Evolutionary conservation across 257 asterid genomes (phyloP), one percentile per base, ranked within the genome.

Genomic region (Fraxinus excelsior): DNA sequence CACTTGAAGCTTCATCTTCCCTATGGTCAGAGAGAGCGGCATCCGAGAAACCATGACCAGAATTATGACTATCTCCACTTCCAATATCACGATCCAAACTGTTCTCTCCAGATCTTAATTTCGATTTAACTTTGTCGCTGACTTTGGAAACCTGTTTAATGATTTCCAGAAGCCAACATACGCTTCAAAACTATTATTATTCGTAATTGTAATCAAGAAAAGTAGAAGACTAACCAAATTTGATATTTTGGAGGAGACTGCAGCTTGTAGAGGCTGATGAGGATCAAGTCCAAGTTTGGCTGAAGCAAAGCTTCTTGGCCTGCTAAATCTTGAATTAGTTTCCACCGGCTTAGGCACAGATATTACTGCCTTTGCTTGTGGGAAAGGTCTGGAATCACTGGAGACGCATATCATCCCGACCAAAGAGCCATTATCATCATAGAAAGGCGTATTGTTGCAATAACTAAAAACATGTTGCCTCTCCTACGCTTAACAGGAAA

Each of bases 1-100:
- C 96, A 88, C 97, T 89, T 13, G 97, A 93, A 77, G 91, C 90
- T 46, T 89, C 97, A 89, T 93, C 96, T 23, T 95, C 97, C 85
- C 89, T 86, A 56, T 86, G 83, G 40, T 92, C 96, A 38, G 76
- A 77, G 69, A 76, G 38, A 74, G 81, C 73, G 42, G 85, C 76
- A 67, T 88, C 96, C 0, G 83, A 77, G 73, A 78, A 82, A 75
- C 84, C 87, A 34, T 86, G 92, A 64, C 90, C 96, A 3, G 96
- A 91, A 18, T 87, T 88, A 83, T 87, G 89, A 82, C 91, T 82
- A 73, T 85, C 92, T 42, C 84, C 89, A 70, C 88, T 82, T 56
- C 95, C 96, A 78, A 94, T 91, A 84, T 92, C 97, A 75, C 75
- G 85, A 70, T 74, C 87, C n/a, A 73, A 58, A 76, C 67, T 35